Conservation (phyloP, 768 basidiomycete species). For the Boletus pseudopeckii region DNA sequence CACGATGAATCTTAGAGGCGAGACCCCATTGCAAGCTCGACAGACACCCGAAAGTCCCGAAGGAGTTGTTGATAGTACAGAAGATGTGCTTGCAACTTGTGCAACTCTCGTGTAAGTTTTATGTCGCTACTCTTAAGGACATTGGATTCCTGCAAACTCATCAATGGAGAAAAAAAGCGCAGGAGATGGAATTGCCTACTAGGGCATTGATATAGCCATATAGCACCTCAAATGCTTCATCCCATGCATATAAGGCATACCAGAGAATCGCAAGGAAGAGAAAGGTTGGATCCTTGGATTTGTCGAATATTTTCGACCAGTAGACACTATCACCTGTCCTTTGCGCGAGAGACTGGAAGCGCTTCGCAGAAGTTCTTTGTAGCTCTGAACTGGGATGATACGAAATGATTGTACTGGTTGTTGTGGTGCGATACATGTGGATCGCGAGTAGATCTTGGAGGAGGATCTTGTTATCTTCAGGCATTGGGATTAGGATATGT, state of each 20-base stretch:
- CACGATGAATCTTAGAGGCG: too few species aligned
- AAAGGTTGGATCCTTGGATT: constrained; percentile 50
- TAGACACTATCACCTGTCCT: constrained; percentile 34
- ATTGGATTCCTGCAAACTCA: constrained; percentile 39
- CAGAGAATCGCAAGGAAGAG: constrained; percentile 51
- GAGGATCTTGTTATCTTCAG: constrained; percentile 19
- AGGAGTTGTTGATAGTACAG: constrained; percentile 54
- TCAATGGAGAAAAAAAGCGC: not conserved
- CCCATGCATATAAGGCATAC: constrained; percentile 62
- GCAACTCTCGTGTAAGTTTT: constrained; percentile 50
- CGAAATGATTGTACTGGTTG: constrained; percentile 25
- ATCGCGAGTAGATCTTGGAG: constrained; percentile 49
- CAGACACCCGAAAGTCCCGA: constrained; percentile 48
- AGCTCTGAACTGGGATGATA: constrained; percentile 29
- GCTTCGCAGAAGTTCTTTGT: constrained; percentile 27
- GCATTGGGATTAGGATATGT: not conserved
- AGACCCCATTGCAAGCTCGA: too few species aligned
- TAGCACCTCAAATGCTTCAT: constrained; percentile 52
- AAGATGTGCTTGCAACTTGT: constrained; percentile 56
- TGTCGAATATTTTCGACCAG: constrained; percentile 29
- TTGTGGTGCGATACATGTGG: constrained; percentile 44
- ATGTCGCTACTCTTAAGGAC: constrained; percentile 42
- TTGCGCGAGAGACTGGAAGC: constrained; percentile 27
- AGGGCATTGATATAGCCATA: constrained; percentile 48
- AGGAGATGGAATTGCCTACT: constrained; percentile 30